A percentile compares a stretch with the other conserved stretches of the same genome.
Conservation (phyloP, 2,329 filamentous ascomycete species). For the Furcasterigmium furcatum region DNA sequence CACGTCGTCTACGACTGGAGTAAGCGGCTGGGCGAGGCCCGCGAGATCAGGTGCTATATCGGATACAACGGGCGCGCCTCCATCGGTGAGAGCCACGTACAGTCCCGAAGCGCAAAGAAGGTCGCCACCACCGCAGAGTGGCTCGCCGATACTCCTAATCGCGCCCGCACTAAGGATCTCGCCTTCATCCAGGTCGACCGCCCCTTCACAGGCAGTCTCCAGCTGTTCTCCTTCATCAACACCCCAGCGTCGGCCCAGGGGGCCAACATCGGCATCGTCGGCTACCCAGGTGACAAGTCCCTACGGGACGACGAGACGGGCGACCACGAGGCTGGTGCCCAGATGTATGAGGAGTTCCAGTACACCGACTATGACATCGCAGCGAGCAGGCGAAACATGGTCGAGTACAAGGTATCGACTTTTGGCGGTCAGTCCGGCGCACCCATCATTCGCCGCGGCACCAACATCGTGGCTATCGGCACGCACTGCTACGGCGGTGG, state of each 20-base stretch:
- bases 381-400: constrained; percentile 16
- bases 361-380: constrained; percentile 17
- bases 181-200: constrained; percentile 20
- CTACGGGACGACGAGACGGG: constrained; percentile 8
- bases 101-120: constrained; percentile 11
- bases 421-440: constrained; percentile 22
- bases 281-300: constrained; percentile 25
- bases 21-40: constrained; percentile 14
- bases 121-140: constrained; percentile 19
- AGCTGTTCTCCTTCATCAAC: constrained; percentile 13
- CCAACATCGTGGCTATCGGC: constrained; percentile 16
- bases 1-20: constrained; percentile 19
- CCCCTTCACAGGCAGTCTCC: constrained; percentile 18
- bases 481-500: constrained; percentile 21
- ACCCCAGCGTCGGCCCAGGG: constrained; percentile 8
- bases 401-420: constrained; percentile 25
- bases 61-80: constrained; percentile 23
- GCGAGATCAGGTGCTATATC: constrained; percentile 27
- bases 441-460: constrained; percentile 16
- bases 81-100: no score
- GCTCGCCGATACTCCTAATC: constrained; percentile 9
- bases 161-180: constrained; percentile 13
- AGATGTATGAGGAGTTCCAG: constrained; percentile 27
- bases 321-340: constrained; percentile 24
- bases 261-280: constrained; percentile 22